Conservation (phyloP, 176 grass and related monocot species). For the Dendrocalamus sinicus region DNA sequence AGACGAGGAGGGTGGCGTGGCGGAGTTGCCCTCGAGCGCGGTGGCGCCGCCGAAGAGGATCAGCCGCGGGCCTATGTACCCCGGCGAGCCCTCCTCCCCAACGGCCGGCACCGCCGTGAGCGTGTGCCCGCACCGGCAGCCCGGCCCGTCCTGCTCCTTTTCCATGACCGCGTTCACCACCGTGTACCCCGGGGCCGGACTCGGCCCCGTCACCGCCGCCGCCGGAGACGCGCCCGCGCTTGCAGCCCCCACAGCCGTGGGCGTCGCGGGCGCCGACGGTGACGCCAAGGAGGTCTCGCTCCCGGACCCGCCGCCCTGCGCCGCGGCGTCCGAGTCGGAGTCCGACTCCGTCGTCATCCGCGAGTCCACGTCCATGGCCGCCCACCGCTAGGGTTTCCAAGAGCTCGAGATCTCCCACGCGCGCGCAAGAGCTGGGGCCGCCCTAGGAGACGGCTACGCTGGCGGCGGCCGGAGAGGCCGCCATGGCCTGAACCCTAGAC, state of each 20-base stretch:
- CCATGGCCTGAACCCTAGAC: conserved; percentile 34
- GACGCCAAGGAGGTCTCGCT: conserved; percentile 54
- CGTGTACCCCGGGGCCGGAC: conserved; percentile 81
- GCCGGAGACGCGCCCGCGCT: conserved; percentile 1
- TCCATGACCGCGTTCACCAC: conserved; percentile 72
- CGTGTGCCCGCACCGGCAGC: conserved; percentile 94
- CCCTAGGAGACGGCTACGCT: neutral
- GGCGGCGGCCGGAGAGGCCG: neutral
- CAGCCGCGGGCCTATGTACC: conserved; percentile 63
- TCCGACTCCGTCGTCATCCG: conserved; percentile 59
- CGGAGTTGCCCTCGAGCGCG: conserved; percentile 81
- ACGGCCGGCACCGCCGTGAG: conserved; percentile 76
- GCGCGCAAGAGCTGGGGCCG: neutral
- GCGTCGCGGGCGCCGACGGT: conserved; percentile 27
- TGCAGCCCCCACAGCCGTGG: neutral
- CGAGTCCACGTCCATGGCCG: conserved; percentile 57
- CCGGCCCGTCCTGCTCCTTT: conserved; percentile 86
- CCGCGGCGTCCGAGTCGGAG: conserved; percentile 52
- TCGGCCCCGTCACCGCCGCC: conserved; percentile 43
- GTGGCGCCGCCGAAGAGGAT: conserved; percentile 93
- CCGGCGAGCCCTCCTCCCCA: conserved; percentile 73
- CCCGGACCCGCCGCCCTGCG: conserved; percentile 8
- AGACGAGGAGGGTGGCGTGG: conserved; percentile 65
- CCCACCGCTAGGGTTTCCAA: conserved; percentile 46
- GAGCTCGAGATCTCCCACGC: conserved; percentile 27